Percentiles rank a stretch among this genome's conserved stretches.
phyloP scores from a whole-genome alignment of 345 rosid genomes.

The Salix purpurea region DNA sequence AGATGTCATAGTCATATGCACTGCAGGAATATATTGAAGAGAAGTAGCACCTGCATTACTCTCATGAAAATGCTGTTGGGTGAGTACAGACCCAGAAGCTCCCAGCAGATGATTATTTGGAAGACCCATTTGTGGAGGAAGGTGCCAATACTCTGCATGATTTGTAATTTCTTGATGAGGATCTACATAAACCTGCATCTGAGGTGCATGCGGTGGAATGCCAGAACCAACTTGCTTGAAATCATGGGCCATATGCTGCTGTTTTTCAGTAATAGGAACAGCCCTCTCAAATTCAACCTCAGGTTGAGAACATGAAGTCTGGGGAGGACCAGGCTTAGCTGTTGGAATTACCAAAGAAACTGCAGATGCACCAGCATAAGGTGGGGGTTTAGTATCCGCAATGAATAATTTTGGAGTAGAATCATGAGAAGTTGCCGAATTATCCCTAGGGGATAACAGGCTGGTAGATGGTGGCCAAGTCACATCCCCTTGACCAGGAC shows the following conservation, averaged over 20 bases:
- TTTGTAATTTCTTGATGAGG: slow-evolving; percentile 35
- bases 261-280: slow-evolving; percentile 24
- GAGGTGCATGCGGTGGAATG: slow-evolving; percentile 23
- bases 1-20: slow-evolving; percentile 42
- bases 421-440: slow-evolving; percentile 27
- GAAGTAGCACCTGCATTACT: slow-evolving; percentile 23
- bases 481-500: slow-evolving; percentile 37
- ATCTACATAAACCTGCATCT: slow-evolving; percentile 37
- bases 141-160: slow-evolving; percentile 31
- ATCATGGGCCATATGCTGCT: slow-evolving; percentile 41
- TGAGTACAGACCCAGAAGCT: slow-evolving; percentile 25
- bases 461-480: slow-evolving; percentile 28
- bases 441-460: slow-evolving; percentile 34
- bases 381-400: slow-evolving; percentile 30
- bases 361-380: slow-evolving; percentile 36
- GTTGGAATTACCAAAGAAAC: slow-evolving; percentile 35
- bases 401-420: slow-evolving; percentile 23
- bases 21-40: slow-evolving; percentile 43
- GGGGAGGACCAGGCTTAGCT: slow-evolving; percentile 34
- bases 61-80: slow-evolving; percentile 38
- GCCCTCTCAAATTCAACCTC: slow-evolving; percentile 44
- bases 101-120: slow-evolving; percentile 37
- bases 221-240: slow-evolving; percentile 31
- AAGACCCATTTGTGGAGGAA: slow-evolving; percentile 44
- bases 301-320: slow-evolving; percentile 28